Evolutionary conservation across 2,329 filamentous ascomycete genomes (phyloP), one percentile per base, ranked within the genome.

Genomic region (Fusarium devonianum): DNA sequence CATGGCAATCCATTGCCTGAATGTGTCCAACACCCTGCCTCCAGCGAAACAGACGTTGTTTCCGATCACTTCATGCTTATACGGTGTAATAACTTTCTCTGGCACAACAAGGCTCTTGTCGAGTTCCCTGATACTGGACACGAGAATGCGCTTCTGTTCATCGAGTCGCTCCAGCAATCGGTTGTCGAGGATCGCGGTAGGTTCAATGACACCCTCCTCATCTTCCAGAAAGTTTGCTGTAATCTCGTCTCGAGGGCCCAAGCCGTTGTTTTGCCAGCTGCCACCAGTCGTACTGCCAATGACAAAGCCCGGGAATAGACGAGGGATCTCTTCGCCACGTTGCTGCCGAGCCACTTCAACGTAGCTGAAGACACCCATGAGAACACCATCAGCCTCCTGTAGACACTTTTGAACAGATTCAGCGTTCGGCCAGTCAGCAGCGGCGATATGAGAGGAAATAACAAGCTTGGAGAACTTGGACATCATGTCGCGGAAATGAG

Each of bases 401-500:
- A 97, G 74, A 67, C 94, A 99, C 71, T 99, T 99, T 44, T 94
- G 88, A 53, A 93, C 89, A 1, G 93, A 95, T 71, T 99, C 94
- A 12, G 90, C 87, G 44, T 93, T 92, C 7, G 93, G 92, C 85
- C 92, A 97, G 74, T 99, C 94, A 23, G 93, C 90, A 5, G 93
- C 92, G 28, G 94, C 94, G 69, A 99, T 97, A 69, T 99, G 94
- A 11, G 94, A 97, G 3, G 94, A 99, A 37, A 99, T 87, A 33
- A 99, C 94, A 8, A 99, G 80, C 71, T 99, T 99, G n/a, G 94
- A 97, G 71, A 99, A 99, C 65, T 96, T 92, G 33, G 94, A 97
- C 94, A 99, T 99, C 87, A 97, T 97, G 69, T 97, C 94, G 43
- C 94, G 83, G 74, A 99, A 99, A 72, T 97, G 92, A 17, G 94